These are phyloP conservation scores for Rasamsonia emersonii DNA, from an alignment of 2,329 filamentous ascomycete genomes.

Conservation along the genomic window DNA sequence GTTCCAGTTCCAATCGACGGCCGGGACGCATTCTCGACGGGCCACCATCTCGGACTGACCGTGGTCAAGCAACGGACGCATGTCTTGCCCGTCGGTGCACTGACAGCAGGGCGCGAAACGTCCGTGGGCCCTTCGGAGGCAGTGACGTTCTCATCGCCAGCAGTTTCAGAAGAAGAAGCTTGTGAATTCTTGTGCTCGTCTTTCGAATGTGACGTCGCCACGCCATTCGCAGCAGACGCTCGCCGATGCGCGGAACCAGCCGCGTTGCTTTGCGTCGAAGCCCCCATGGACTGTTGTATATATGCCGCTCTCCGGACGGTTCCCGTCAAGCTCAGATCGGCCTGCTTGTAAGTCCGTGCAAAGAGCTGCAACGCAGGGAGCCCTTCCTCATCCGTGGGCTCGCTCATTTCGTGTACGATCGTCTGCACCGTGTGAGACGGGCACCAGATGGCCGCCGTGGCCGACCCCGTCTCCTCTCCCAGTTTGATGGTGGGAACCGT, in stretches of 20 bases:
- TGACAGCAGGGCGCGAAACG: conserved; percentile 12
- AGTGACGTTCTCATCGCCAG: conserved; percentile 22
- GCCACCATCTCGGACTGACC: conserved; percentile 53
- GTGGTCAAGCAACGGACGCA: conserved; percentile 33
- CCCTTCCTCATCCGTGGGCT: conserved; percentile 62
- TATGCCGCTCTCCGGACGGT: conserved; percentile 88
- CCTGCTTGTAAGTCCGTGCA: conserved; percentile 86
- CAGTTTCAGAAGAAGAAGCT: conserved; percentile 13
- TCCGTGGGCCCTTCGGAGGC: conserved; percentile 18
- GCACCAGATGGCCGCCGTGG: conserved; percentile 85
- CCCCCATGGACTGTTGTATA: conserved; percentile 33
- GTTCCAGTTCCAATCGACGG: conserved; percentile 27
- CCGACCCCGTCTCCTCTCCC: conserved; percentile 69
- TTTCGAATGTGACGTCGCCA: conserved; percentile 14
- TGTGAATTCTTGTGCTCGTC: conserved; percentile 15
- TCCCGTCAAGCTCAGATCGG: conserved; percentile 79
- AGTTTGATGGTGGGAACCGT: conserved; percentile 71
- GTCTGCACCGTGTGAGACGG: conserved; percentile 74
- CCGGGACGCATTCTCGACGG: conserved; percentile 46
- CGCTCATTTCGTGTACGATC: conserved; percentile 68
- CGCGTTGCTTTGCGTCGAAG: conserved; percentile 18
- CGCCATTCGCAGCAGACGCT: conserved; percentile 45
- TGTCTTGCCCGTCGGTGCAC: conserved; percentile 18
- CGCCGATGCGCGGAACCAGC: conserved; percentile 41
- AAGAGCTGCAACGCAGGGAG: conserved; percentile 77